phyloP scores from a whole-genome alignment of 2,329 filamentous ascomycete species.

The Fusarium agapanthi region DNA sequence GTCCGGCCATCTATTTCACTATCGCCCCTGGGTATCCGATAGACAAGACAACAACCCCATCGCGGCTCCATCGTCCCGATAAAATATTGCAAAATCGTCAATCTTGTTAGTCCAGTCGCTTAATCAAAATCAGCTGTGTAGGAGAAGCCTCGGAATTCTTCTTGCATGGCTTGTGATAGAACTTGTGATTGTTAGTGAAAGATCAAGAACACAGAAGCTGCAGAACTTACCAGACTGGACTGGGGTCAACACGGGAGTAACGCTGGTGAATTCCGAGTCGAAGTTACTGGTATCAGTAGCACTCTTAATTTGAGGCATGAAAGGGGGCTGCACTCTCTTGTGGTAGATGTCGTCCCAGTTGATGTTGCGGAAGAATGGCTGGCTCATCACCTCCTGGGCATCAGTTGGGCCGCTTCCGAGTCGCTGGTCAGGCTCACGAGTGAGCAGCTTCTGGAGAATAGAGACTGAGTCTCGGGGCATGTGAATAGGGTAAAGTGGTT shows the following conservation, averaged over 20 bases:
- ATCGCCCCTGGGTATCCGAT: slow-evolving; percentile 43
- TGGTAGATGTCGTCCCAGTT: slow-evolving; percentile 99
- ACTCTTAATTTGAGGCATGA: slow-evolving; percentile 87
- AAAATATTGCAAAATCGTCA: slow-evolving; percentile 38
- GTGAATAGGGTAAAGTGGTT: slow-evolving; percentile 96
- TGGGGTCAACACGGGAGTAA: slow-evolving; percentile 95
- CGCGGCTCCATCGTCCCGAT: slow-evolving; percentile 37
- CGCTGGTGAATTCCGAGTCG: slow-evolving; percentile 97
- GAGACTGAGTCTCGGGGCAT: slow-evolving; percentile 98
- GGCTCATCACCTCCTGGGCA: slow-evolving; percentile 98
- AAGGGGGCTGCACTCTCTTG: slow-evolving; percentile 89
- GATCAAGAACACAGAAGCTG: neutral
- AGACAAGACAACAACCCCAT: slow-evolving; percentile 41
- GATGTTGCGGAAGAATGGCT: slow-evolving; percentile 97
- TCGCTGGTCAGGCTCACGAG: slow-evolving; percentile 90
- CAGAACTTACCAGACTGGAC: slow-evolving; percentile 87
- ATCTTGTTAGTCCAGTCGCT: slow-evolving; percentile 34
- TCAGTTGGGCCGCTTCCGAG: slow-evolving; percentile 95
- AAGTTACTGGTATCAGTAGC: slow-evolving; percentile 99
- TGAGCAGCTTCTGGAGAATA: slow-evolving; percentile 96
- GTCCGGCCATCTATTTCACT: slow-evolving; percentile 39
- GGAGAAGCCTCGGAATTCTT: slow-evolving; percentile 98
- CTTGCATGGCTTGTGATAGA: slow-evolving; percentile 97
- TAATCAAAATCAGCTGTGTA: slow-evolving; percentile 92
- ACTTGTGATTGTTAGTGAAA: slow-evolving; percentile 63